Conservation (phyloP, 2,329 filamentous ascomycete genomes). For the Fusarium multiceps region DNA sequence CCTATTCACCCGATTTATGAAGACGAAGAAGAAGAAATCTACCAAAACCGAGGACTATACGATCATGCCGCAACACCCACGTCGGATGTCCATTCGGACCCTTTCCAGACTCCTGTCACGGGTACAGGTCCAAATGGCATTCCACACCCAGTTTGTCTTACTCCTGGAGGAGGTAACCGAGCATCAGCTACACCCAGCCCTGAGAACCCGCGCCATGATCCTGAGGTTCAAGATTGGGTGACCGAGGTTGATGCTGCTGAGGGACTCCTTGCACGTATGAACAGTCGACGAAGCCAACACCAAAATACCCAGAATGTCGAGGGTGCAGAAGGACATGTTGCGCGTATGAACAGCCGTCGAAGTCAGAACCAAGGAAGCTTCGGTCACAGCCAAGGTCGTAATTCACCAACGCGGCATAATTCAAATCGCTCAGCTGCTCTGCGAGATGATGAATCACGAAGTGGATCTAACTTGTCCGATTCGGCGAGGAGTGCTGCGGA, state of each 20-base stretch:
- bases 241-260: slow-evolving; percentile 66
- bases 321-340: slow-evolving; percentile 63
- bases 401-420: slow-evolving; percentile 54
- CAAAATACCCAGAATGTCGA: slow-evolving; percentile 52
- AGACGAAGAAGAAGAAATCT: slow-evolving; percentile 64
- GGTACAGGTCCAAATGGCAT: slow-evolving; percentile 24
- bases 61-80: slow-evolving; percentile 49
- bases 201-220: slow-evolving; percentile 56
- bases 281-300: slow-evolving; percentile 43
- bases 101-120: slow-evolving; percentile 60
- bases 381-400: slow-evolving; percentile 45
- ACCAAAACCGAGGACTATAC: slow-evolving; percentile 44
- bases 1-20: slow-evolving; percentile 70
- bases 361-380: slow-evolving; percentile 32
- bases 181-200: slow-evolving; percentile 55
- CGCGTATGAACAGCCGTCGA: slow-evolving; percentile 53
- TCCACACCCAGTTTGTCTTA: slow-evolving; percentile 39
- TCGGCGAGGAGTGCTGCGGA: slow-evolving; percentile 60
- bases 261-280: slow-evolving; percentile 61
- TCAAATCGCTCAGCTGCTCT: slow-evolving; percentile 52
- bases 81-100: slow-evolving; percentile 57
- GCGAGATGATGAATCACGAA: slow-evolving; percentile 62
- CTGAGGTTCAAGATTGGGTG: slow-evolving; percentile 69
- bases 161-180: slow-evolving; percentile 47
- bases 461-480: slow-evolving; percentile 68